phyloP scores from a whole-genome alignment of 352 stramenopile genomes.

The Phytophthora vignae region DNA sequence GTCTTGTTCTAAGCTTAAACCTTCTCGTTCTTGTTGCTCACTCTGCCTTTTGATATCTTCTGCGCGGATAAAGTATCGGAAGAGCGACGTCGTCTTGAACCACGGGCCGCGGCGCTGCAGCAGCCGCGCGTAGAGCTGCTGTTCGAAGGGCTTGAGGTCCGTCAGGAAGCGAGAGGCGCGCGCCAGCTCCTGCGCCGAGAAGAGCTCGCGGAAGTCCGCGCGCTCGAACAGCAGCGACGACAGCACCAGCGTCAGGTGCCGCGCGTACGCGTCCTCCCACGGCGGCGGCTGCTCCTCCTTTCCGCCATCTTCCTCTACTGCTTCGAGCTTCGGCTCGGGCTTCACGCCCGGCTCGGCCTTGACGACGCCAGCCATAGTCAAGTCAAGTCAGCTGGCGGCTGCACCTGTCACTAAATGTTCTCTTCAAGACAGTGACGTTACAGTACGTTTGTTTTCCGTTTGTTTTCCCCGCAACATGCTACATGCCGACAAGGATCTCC shows the following conservation, averaged over 20 bases:
- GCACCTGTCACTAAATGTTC: too few relatives aligned
- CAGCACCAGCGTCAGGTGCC: conserved; percentile 71
- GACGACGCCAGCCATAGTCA: background rate
- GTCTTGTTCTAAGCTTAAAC: conserved; percentile 3
- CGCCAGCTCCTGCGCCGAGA: conserved; percentile 51
- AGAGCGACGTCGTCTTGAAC: conserved; percentile 73
- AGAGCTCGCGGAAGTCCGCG: conserved; percentile 56
- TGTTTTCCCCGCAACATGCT: too few relatives aligned
- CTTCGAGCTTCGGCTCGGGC: background rate
- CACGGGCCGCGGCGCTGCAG: conserved; percentile 82
- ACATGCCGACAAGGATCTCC: too few relatives aligned
- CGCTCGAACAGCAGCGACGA: conserved; percentile 51
- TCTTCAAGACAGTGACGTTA: too few relatives aligned
- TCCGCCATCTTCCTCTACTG: background rate
- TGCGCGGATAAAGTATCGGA: conserved; percentile 56
- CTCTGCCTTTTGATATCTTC: background rate
- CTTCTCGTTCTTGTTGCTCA: background rate
- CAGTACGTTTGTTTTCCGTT: too few relatives aligned
- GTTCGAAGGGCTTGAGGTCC: conserved; percentile 51
- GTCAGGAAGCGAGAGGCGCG: conserved; percentile 59
- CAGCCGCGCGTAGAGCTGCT: conserved; percentile 79
- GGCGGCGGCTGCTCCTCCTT: background rate
- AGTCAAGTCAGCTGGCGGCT: too few relatives aligned
- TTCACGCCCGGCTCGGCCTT: background rate
- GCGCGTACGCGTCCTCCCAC: conserved; percentile 69